Base-by-base conservation (phyloP, 169 alveolate species). In the Plasmodium gaboni region DNA sequence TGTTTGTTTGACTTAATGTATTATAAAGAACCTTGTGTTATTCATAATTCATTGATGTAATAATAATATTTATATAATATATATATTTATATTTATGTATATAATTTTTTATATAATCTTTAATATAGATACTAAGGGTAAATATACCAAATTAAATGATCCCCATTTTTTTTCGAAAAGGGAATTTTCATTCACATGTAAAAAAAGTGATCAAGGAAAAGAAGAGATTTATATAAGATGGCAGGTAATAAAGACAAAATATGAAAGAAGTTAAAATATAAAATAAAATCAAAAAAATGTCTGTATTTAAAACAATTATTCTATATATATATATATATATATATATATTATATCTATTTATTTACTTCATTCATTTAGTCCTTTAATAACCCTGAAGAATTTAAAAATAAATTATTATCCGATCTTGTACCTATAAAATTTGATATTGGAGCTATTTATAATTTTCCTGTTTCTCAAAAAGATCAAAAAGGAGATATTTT, bases 381-480 rank as follows among this genome's bases (percentile, higher is more conserved):
- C 17, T 76, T 76, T 28, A 76, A 63, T 71, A 76, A 50, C 57
- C 57, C 88, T 32, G 74, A 76, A 32, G 88, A 76, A 76, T 76
- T 76, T 68, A 76, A 76, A 32, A 67, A 64, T 19, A 76, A 76
- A 57, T 51, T 76, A 6, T 59, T 76, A 9, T 76, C 88, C 24
- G 51, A 76, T 44, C 50, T 76, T 1, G 74, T 64, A 6, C 88
- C 88, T 32, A 76, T 76, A 74, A 97, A 96, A 93, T 95, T 95
- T 51, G 98, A 96, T 96, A 95, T 97, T 80, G 99, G 99, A 0
- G 99, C 99, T 17, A 96, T 98, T 48, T 98, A 96, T 93, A 94
- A 71, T 86, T 95, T 57, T 94, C 98, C 94, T 72, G 96, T 94
- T 53, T 86, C 96, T 63, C 94, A 93, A 46, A 96, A 92, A 94